A percentile compares a stretch with the other conserved stretches of the same genome.
These are phyloP conservation scores for Aspergillus olivimuriae DNA, from an alignment of 495 filamentous ascomycete genomes.

Conservation along the genomic window DNA sequence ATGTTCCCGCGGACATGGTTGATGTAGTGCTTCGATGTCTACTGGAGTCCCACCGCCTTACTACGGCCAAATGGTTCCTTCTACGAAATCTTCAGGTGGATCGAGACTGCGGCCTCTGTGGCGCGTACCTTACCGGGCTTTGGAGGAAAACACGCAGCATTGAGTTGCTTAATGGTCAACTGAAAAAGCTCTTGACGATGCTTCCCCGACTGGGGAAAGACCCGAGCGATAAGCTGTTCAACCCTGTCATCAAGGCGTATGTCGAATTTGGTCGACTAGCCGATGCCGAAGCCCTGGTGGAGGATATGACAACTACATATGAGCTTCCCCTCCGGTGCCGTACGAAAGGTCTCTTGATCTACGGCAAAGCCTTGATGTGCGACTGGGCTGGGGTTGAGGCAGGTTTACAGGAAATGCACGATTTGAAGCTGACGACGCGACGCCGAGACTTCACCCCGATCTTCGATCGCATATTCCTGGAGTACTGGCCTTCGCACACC, in stretches of 20 bases:
- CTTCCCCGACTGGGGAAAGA: slow-evolving; percentile 20
- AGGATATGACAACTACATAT: slow-evolving; percentile 28
- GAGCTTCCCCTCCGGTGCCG: slow-evolving; percentile 28
- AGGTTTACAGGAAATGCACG: slow-evolving; percentile 34
- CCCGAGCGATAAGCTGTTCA: slow-evolving; percentile 37
- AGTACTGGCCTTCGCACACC: slow-evolving; percentile 36
- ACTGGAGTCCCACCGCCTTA: slow-evolving; percentile 35
- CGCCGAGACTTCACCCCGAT: slow-evolving; percentile 22
- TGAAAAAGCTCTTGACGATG: slow-evolving; percentile 23
- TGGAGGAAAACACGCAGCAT: slow-evolving; percentile 40
- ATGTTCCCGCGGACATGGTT: slow-evolving; percentile 24
- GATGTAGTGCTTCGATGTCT: slow-evolving; percentile 37
- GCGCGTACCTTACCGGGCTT: slow-evolving; percentile 33
- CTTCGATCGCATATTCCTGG: slow-evolving; percentile 40
- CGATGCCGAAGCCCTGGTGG: slow-evolving; percentile 31
- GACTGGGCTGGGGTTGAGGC: slow-evolving; percentile 38
- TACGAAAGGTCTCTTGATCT: slow-evolving; percentile 33
- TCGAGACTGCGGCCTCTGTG: slow-evolving; percentile 29
- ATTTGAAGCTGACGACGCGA: slow-evolving; percentile 24
- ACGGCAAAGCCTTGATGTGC: slow-evolving; percentile 29
- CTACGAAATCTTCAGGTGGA: slow-evolving; percentile 26
- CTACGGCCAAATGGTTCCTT: slow-evolving; percentile 30
- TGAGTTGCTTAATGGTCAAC: slow-evolving; percentile 30
- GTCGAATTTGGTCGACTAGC: slow-evolving; percentile 30
- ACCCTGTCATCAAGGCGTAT: slow-evolving; percentile 36